Conservation (phyloP, 768 basidiomycete species). For the Kwoniella pini region DNA sequence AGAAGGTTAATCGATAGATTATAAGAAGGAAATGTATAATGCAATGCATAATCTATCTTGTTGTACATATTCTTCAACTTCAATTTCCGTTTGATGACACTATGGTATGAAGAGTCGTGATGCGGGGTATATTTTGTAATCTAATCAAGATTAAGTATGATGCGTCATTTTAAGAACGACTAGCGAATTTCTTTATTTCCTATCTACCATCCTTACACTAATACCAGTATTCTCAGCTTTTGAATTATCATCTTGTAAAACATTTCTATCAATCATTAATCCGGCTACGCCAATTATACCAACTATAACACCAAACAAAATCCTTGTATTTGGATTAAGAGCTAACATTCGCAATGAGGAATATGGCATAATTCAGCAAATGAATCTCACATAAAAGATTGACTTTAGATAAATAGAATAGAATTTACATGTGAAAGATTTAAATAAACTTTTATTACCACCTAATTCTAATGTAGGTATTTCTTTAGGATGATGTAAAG, state of each 20-base stretch:
- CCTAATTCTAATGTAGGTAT: not conserved
- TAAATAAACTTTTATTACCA: conserved; percentile 8
- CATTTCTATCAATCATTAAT: conserved; percentile 15
- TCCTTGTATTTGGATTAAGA: conserved; percentile 6
- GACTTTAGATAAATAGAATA: not conserved
- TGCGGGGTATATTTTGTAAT: too few relatives aligned
- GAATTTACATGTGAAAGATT: conserved; percentile 13
- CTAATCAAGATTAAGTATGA: not conserved
- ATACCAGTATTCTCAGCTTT: not conserved
- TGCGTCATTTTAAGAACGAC: too few relatives aligned
- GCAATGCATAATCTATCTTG: conserved; percentile 10
- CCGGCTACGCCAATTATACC: conserved; percentile 15
- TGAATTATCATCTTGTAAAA: conserved; percentile 11
- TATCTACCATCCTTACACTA: conserved; percentile 20
- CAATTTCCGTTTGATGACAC: not conserved
- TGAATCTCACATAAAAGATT: not conserved
- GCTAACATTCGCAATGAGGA: conserved; percentile 2
- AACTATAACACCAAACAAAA: conserved; percentile 4
- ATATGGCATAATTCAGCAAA: not conserved
- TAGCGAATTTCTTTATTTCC: not conserved
- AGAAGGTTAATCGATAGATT: not conserved
- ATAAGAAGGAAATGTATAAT: not conserved
- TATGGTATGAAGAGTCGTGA: not conserved
- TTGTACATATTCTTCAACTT: not conserved
- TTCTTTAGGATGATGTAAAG: not conserved